Evolutionary conservation across 2,329 filamentous ascomycete genomes (phyloP).

Genomic region (Cercospora berteroae): DNA sequence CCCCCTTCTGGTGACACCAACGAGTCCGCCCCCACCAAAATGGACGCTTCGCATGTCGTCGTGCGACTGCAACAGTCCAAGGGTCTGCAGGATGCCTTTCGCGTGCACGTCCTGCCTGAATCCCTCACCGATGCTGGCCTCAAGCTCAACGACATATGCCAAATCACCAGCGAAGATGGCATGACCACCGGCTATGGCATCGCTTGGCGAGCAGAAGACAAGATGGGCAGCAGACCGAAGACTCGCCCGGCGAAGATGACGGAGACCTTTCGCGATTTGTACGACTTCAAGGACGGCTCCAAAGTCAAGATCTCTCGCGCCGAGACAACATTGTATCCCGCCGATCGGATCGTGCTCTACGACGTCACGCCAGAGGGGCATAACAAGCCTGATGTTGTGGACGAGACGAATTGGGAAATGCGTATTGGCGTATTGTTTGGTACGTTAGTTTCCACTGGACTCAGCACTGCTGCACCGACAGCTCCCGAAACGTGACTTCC

Average conservation of each 20-base stretch:
- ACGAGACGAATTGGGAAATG: conserved; percentile 40
- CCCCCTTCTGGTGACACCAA: conserved; percentile 1
- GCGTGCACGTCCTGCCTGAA: conserved; percentile 57
- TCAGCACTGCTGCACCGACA: too few relatives aligned
- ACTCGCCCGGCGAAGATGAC: conserved; percentile 69
- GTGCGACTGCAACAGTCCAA: conserved; percentile 46
- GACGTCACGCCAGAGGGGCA: conserved; percentile 52
- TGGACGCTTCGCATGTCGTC: conserved; percentile 44
- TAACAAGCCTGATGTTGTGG: conserved; percentile 22
- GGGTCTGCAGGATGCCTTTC: conserved; percentile 55
- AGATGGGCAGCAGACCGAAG: conserved; percentile 57
- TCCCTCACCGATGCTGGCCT: conserved; percentile 57
- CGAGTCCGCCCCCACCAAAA: neutral
- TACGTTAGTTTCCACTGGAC: too few relatives aligned
- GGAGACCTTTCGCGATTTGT: conserved; percentile 68
- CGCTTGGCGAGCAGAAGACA: conserved; percentile 58
- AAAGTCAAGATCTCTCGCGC: conserved; percentile 61
- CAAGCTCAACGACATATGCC: conserved; percentile 58
- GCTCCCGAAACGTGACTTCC: too few relatives aligned
- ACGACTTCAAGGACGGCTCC: conserved; percentile 70
- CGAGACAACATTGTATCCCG: conserved; percentile 52
- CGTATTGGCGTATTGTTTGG: conserved; percentile 18
- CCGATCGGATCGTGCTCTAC: conserved; percentile 59
- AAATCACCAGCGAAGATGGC: conserved; percentile 47
- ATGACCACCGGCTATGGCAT: conserved; percentile 55